These are phyloP conservation scores for Tulasnella sp. DNA, from an alignment of 768 basidiomycete genomes.

Conservation along the genomic window DNA sequence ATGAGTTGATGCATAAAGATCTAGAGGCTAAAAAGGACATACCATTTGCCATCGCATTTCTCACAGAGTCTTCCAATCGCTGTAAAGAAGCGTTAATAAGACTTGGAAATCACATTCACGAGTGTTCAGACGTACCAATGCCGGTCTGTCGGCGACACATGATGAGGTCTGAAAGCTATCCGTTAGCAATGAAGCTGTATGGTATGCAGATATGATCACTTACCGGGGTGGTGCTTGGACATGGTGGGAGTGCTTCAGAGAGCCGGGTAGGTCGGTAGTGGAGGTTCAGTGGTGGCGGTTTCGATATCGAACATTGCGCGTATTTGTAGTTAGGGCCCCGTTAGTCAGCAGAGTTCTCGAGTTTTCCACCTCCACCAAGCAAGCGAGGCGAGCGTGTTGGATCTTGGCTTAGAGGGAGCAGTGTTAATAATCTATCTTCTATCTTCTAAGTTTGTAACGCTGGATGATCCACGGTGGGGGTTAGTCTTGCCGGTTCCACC, in stretches of 20 bases:
- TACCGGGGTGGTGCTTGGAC: constrained; percentile 93
- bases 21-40: constrained; percentile 40
- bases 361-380: background rate
- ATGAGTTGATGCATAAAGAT: background rate
- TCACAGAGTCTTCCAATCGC: constrained; percentile 98
- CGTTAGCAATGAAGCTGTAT: background rate
- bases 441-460: no score
- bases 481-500: no score
- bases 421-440: no score
- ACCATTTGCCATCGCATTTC: constrained; percentile 99
- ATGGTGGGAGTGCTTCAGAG: constrained; percentile 45
- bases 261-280: background rate
- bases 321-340: background rate
- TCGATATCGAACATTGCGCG: background rate
- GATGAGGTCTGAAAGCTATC: constrained; percentile 71
- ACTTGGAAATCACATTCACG: constrained; percentile 12
- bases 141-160: constrained; percentile 99
- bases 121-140: constrained; percentile 62
- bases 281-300: background rate
- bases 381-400: background rate
- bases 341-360: constrained; percentile 4
- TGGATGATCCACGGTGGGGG: no score
- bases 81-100: constrained; percentile 43
- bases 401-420: background rate
- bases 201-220: constrained; percentile 27